Conservation (phyloP, 768 basidiomycete species). For the Rubroboletus pulcherrimus region DNA sequence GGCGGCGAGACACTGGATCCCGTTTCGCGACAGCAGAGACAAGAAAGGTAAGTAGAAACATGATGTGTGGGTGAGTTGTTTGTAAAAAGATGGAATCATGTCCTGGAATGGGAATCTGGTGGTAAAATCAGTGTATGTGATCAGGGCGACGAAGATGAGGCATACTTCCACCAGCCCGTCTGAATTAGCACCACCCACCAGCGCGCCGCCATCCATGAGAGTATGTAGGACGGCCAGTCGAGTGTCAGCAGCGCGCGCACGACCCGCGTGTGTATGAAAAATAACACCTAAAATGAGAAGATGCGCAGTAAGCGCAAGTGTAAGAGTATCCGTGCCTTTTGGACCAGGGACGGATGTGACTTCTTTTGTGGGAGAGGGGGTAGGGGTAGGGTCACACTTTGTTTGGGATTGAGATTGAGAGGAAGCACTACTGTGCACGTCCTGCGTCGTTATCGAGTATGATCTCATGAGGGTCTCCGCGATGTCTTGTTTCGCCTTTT, state of each 20-base stretch:
- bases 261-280: slow-evolving; percentile 59
- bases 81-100: slow-evolving; percentile 50
- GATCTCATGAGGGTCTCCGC: slow-evolving; percentile 24
- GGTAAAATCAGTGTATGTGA: neutral
- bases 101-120: slow-evolving; percentile 29
- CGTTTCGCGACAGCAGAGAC: slow-evolving; percentile 64
- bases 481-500: slow-evolving; percentile 11
- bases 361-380: slow-evolving; percentile 2
- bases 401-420: slow-evolving; percentile 24
- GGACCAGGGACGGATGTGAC: slow-evolving; percentile 6
- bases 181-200: slow-evolving; percentile 33
- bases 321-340: slow-evolving; percentile 30
- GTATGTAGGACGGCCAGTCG: slow-evolving; percentile 59
- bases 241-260: slow-evolving; percentile 42
- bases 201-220: slow-evolving; percentile 58
- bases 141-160: slow-evolving; percentile 18
- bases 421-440: slow-evolving; percentile 22
- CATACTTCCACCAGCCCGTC: slow-evolving; percentile 40
- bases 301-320: slow-evolving; percentile 48
- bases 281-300: slow-evolving; percentile 58
- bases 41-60: slow-evolving; percentile 64
- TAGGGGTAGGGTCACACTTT: neutral
- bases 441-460: slow-evolving; percentile 27
- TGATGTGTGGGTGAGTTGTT: slow-evolving; percentile 62
- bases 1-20: slow-evolving; percentile 69